These are phyloP conservation scores for Aspergillus tubingensis DNA, from an alignment of 2,329 filamentous ascomycete species.

Conservation along the genomic window DNA sequence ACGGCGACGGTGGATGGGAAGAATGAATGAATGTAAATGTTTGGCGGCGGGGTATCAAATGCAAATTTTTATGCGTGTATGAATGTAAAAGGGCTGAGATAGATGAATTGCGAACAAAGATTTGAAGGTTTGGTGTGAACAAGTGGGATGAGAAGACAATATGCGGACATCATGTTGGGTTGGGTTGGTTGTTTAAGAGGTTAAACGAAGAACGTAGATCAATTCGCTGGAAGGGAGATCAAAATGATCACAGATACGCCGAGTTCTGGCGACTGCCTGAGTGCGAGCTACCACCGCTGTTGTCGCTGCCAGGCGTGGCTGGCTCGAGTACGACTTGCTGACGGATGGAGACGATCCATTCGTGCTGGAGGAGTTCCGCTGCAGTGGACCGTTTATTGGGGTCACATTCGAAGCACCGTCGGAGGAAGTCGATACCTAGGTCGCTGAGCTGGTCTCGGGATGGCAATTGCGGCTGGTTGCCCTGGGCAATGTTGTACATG, in stretches of 20 bases:
- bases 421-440: conserved; percentile 83
- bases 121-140: not conserved
- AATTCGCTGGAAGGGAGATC: not conserved
- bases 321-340: conserved; percentile 51
- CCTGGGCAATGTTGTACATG: conserved; percentile 99
- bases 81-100: not conserved
- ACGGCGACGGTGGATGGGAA: not conserved
- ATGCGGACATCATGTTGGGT: too few relatives aligned
- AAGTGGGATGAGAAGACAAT: not conserved
- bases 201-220: not conserved
- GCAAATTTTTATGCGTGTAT: conserved; percentile 20
- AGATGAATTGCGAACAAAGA: not conserved
- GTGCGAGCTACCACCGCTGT: conserved; percentile 38
- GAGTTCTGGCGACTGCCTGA: conserved; percentile 35
- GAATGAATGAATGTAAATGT: conserved; percentile 9
- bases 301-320: conserved; percentile 40
- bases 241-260: conserved; percentile 25
- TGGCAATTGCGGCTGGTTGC: conserved; percentile 86
- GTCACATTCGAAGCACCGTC: conserved; percentile 82
- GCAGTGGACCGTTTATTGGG: conserved; percentile 77
- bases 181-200: too few relatives aligned
- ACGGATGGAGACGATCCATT: conserved; percentile 69
- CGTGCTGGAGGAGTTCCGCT: conserved; percentile 86
- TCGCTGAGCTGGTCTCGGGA: conserved; percentile 79
- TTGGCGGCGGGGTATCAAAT: conserved; percentile 34